Percentiles rank a stretch among this genome's conserved stretches.
Conservation (phyloP, 352 stramenopile species). For the Phytophthora meadii region DNA sequence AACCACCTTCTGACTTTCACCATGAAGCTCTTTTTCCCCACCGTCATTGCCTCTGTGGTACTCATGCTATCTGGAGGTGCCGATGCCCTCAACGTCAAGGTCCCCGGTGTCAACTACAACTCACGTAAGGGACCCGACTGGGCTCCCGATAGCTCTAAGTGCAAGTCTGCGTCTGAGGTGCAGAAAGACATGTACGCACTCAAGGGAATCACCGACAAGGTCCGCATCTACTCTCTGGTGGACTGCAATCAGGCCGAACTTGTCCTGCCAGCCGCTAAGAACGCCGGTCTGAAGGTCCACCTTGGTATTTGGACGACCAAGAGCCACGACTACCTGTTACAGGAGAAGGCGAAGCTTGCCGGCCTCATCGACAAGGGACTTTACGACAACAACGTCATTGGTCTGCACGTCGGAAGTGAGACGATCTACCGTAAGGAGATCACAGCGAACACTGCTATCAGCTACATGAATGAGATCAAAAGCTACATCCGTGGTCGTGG, state of each 20-base stretch:
- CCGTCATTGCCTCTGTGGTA: slow-evolving; percentile 19
- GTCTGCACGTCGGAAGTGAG: slow-evolving; percentile 69
- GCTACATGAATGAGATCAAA: slow-evolving; percentile 69
- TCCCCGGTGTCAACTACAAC: slow-evolving; percentile 84
- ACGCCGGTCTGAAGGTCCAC: slow-evolving; percentile 55
- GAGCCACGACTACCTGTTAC: slow-evolving; percentile 42
- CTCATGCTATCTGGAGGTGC: slow-evolving; percentile 18
- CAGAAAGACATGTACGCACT: slow-evolving; percentile 64
- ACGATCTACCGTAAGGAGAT: slow-evolving; percentile 76
- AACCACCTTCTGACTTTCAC: slow-evolving; percentile 6
- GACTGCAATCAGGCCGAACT: slow-evolving; percentile 60
- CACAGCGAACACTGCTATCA: slow-evolving; percentile 49
- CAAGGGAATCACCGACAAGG: slow-evolving; percentile 50
- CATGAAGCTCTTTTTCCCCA: slow-evolving; percentile 46
- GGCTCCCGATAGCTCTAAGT: slow-evolving; percentile 42
- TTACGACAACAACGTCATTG: slow-evolving; percentile 58
- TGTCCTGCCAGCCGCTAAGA: slow-evolving; percentile 55
- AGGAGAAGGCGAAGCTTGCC: slow-evolving; percentile 54
- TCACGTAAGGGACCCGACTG: slow-evolving; percentile 65
- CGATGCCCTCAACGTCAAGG: slow-evolving; percentile 59
- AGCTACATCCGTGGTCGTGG: slow-evolving; percentile 43
- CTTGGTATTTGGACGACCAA: slow-evolving; percentile 71
- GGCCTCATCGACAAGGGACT: slow-evolving; percentile 48
- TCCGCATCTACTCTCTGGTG: slow-evolving; percentile 75
- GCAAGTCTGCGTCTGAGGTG: slow-evolving; percentile 58